A percentile compares a stretch with the other conserved stretches of the same genome.
These are phyloP conservation scores for Leccinum pachyderme DNA, from an alignment of 1,284 basidiomycete genomes.

Conservation along the genomic window DNA sequence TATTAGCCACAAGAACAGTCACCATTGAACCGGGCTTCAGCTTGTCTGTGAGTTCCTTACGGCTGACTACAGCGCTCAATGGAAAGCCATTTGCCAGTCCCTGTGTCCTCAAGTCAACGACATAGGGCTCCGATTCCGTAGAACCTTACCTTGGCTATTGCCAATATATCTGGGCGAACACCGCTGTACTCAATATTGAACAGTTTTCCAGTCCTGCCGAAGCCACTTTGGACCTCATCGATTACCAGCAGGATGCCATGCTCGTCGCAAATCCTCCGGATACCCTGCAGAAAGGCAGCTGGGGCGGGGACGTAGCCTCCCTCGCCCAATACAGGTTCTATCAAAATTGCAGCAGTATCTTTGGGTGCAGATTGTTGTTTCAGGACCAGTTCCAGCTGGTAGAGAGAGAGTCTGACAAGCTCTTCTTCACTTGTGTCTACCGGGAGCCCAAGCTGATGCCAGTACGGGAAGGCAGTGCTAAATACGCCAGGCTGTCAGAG, in stretches of 20 bases:
- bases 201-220: constrained; percentile 85
- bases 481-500: constrained; percentile 74
- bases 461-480: constrained; percentile 86
- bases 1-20: constrained; percentile 8
- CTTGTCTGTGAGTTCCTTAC: constrained; percentile 80
- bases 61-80: constrained; percentile 80
- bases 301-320: constrained; percentile 94
- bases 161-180: constrained; percentile 84
- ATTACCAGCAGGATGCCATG: constrained; percentile 80
- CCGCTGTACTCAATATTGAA: constrained; percentile 80
- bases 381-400: constrained; percentile 83
- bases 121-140: neutral
- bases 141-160: constrained; percentile 75
- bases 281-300: constrained; percentile 72
- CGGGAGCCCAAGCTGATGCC: constrained; percentile 80
- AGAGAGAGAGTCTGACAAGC: constrained; percentile 68
- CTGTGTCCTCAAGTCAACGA: constrained; percentile 32
- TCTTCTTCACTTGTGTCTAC: constrained; percentile 62
- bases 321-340: constrained; percentile 93
- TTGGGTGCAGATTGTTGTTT: constrained; percentile 80
- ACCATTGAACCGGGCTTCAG: constrained; percentile 82
- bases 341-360: constrained; percentile 89
- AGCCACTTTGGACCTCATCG: constrained; percentile 91
- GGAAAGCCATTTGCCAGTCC: constrained; percentile 96
- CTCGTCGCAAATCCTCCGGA: constrained; percentile 85